phyloP scores from a whole-genome alignment of 352 stramenopile species.

The Phytophthora fragariaefolia region DNA sequence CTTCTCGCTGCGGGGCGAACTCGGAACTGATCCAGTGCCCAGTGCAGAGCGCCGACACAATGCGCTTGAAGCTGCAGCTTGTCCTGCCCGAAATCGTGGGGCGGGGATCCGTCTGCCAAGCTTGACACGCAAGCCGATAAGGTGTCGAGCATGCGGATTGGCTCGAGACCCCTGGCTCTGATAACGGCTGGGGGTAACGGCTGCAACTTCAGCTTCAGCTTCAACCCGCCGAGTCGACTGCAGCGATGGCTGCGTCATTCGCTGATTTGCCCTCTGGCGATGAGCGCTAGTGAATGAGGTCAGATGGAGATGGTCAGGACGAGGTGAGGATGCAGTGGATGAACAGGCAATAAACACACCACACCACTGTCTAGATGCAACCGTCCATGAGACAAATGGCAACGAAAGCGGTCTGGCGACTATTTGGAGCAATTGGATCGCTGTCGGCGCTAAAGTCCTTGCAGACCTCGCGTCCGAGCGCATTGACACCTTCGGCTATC shows the following conservation, averaged over 20 bases:
- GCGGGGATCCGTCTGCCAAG: not conserved
- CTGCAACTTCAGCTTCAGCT: constrained; percentile 3
- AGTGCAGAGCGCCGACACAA: constrained; percentile 1
- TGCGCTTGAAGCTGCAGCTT: constrained; percentile 26
- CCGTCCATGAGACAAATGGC: too few relatives aligned
- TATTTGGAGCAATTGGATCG: constrained; percentile 16
- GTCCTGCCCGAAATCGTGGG: constrained; percentile 22
- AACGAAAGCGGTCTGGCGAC: too few relatives aligned
- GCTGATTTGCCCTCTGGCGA: too few relatives aligned
- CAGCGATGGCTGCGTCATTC: too few relatives aligned
- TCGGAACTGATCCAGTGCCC: constrained; percentile 20
- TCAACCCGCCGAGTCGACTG: not conserved
- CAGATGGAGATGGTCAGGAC: too few relatives aligned
- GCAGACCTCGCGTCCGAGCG: constrained; percentile 28
- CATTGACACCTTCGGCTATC: constrained; percentile 29
- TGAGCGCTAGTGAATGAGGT: too few relatives aligned
- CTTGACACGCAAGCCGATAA: constrained; percentile 25
- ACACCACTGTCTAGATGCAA: too few relatives aligned
- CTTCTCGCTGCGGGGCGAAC: constrained; percentile 19
- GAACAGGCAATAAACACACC: too few relatives aligned
- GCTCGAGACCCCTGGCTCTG: constrained; percentile 17
- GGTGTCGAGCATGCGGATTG: constrained; percentile 16
- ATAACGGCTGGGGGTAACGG: constrained; percentile 15
- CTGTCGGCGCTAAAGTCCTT: constrained; percentile 31
- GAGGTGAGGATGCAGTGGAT: too few relatives aligned